Conservation (phyloP, 805 yeast species). For the Lipomyces starkeyi region DNA sequence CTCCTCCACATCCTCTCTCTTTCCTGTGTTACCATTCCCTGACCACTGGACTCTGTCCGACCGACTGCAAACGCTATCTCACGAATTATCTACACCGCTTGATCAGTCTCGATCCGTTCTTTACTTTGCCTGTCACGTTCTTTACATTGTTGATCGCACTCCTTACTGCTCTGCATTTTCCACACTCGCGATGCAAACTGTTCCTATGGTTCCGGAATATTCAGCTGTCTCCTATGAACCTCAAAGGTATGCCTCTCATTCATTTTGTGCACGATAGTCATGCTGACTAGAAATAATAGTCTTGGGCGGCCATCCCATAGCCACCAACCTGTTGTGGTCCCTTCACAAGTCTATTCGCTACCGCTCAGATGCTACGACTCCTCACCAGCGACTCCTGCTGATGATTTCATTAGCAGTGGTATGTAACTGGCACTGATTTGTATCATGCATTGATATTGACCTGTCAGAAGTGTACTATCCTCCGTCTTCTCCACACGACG, state of each 20-base stretch:
- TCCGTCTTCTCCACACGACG: constrained; percentile 8
- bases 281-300: not conserved
- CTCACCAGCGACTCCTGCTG: constrained; percentile 21
- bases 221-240: not conserved
- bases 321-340: not conserved
- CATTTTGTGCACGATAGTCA: not conserved
- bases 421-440: not conserved
- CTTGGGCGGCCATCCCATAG: not conserved
- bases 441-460: not conserved
- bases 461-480: constrained; percentile 5
- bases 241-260: not conserved
- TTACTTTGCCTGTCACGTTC: not conserved
- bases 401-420: constrained; percentile 16
- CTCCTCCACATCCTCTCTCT: not conserved
- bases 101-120: not conserved
- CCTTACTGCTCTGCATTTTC: not conserved
- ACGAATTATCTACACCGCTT: not conserved
- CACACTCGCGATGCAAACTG: not conserved
- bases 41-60: not conserved
- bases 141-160: not conserved
- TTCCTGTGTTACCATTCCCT: not conserved
- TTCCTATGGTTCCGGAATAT: not conserved
- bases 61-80: not conserved
- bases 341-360: constrained; percentile 6
- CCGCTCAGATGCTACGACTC: constrained; percentile 15